Conservation (phyloP, 441 rosid genomes). For the Pelargonium australe region DNA sequence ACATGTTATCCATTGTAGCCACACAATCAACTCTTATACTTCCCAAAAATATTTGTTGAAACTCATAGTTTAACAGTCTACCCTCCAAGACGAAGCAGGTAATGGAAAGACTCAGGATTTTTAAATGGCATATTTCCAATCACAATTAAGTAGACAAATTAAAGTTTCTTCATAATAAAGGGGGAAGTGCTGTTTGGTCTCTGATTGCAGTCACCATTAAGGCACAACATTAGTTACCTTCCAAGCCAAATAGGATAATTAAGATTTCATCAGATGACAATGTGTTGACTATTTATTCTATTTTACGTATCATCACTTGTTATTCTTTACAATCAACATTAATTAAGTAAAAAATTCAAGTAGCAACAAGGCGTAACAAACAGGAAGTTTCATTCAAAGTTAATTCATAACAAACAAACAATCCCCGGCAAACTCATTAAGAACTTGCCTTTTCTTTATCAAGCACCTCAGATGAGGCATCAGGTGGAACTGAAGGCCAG, state of each 20-base stretch:
- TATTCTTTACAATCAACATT: neutral
- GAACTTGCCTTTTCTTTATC: conserved; percentile 85
- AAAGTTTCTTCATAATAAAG: neutral
- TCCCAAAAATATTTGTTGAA: too few species aligned
- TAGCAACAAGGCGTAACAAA: neutral
- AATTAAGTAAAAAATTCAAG: neutral
- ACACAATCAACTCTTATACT: neutral
- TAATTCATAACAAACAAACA: neutral
- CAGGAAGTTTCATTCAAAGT: neutral
- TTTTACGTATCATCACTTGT: neutral
- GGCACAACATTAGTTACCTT: neutral
- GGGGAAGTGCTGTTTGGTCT: neutral
- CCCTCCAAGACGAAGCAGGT: neutral
- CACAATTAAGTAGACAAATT: neutral
- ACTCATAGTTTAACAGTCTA: too few species aligned
- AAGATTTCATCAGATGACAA: neutral
- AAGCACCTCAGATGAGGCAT: conserved; percentile 79
- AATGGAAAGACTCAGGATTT: neutral
- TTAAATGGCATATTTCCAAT: neutral
- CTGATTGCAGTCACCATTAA: neutral
- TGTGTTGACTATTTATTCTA: neutral
- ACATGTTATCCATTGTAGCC: neutral
- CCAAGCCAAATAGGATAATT: neutral
- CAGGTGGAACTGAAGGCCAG: conserved; percentile 90
- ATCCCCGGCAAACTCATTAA: neutral